Percentiles rank a stretch among this genome's conserved stretches.
Evolutionary conservation across 768 basidiomycete species (phyloP).

Genomic region (Pisolithus microcarpus): DNA sequence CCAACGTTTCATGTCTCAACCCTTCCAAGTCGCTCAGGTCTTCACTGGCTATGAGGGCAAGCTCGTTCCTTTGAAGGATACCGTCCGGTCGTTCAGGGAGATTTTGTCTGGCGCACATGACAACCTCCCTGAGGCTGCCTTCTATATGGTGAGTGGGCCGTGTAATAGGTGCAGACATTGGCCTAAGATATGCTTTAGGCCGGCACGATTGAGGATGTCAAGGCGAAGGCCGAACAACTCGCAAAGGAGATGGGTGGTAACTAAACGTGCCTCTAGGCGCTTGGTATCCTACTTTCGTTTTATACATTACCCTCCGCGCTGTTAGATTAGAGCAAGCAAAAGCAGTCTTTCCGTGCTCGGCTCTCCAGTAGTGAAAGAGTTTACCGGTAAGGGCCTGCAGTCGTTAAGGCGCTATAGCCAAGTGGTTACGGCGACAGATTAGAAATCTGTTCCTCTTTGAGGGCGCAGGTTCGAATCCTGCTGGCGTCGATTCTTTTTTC

Average conservation of each 20-base stretch:
- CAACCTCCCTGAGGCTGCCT: slow-evolving; percentile 87
- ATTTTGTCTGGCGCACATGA: slow-evolving; percentile 90
- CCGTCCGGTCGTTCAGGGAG: slow-evolving; percentile 94
- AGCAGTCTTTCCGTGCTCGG: neutral
- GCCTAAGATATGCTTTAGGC: slow-evolving; percentile 29
- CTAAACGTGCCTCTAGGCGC: slow-evolving; percentile 16
- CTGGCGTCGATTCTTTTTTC: slow-evolving; percentile 41
- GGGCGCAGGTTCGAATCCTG: slow-evolving; percentile 67
- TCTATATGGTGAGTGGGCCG: slow-evolving; percentile 73
- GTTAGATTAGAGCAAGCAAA: slow-evolving; percentile 10
- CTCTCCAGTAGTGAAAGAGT: neutral
- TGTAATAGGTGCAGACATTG: neutral
- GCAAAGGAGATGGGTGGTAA: slow-evolving; percentile 82
- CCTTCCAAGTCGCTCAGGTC: slow-evolving; percentile 99
- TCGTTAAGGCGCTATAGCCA: slow-evolving; percentile 58
- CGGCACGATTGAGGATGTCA: slow-evolving; percentile 95
- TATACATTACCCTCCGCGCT: neutral
- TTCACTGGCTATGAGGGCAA: slow-evolving; percentile 99
- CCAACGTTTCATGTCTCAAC: slow-evolving; percentile 99
- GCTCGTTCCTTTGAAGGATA: slow-evolving; percentile 95
- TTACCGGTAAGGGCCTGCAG: neutral
- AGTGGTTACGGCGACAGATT: slow-evolving; percentile 78
- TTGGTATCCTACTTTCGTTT: slow-evolving; percentile 4
- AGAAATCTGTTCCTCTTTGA: slow-evolving; percentile 68
- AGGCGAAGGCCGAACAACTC: slow-evolving; percentile 94